Conservation (phyloP, 1,284 basidiomycete species). For the Coriolopsis trogii region DNA sequence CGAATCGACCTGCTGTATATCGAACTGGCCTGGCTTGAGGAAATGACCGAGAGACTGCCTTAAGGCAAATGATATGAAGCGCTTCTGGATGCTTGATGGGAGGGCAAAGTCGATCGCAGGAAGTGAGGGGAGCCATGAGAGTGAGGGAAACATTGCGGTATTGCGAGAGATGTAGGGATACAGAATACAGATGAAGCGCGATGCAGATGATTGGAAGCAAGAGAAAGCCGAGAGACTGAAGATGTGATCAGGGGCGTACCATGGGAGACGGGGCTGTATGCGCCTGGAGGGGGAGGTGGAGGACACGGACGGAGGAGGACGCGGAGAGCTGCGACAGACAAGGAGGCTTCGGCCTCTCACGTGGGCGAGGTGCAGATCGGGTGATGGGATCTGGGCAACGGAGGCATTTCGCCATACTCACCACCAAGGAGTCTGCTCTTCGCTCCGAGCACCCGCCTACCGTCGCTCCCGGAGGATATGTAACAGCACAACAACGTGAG, state of each 20-base stretch:
- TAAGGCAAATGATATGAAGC: conserved; percentile 89
- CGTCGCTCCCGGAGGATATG: too few relatives aligned
- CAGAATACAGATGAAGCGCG: conserved; percentile 2
- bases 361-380: conserved; percentile 5
- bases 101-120: conserved; percentile 72
- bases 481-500: too few relatives aligned
- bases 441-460: too few relatives aligned
- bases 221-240: conserved; percentile 5
- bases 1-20: conserved; percentile 86
- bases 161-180: conserved; percentile 2
- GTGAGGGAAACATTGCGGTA: conserved; percentile 35
- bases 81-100: conserved; percentile 83
- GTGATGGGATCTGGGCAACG: neutral
- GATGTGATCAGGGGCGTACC: neutral
- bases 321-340: neutral
- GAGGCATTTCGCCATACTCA: too few relatives aligned
- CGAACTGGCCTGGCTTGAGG: conserved; percentile 86
- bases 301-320: conserved; percentile 6
- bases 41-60: conserved; percentile 85
- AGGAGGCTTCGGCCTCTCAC: neutral
- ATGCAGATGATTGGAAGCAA: neutral
- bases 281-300: neutral
- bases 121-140: conserved; percentile 61
- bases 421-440: too few relatives aligned
- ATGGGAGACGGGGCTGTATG: conserved; percentile 1